Conservation (phyloP, 2,329 filamentous ascomycete genomes). For the Xylaria sp. region DNA sequence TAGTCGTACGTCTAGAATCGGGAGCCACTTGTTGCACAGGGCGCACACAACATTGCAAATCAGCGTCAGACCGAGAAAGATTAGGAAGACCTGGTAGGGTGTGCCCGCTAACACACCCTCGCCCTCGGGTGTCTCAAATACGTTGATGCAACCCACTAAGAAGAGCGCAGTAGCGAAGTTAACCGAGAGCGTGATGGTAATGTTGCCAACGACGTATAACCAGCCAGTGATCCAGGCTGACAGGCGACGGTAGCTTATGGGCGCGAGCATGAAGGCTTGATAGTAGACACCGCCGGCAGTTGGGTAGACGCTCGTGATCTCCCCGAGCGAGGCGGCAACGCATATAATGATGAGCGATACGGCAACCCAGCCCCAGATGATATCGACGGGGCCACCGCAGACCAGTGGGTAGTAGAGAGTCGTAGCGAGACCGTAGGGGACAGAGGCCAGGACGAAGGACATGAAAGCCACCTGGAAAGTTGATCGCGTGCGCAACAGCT, state of each 20-base stretch:
- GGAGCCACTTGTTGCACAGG: conserved; percentile 74
- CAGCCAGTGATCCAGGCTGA: conserved; percentile 79
- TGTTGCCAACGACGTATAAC: conserved; percentile 82
- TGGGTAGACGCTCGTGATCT: conserved; percentile 80
- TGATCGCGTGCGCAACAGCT: conserved; percentile 72
- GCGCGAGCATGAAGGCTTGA: conserved; percentile 79
- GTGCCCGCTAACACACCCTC: conserved; percentile 59
- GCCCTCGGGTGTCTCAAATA: conserved; percentile 61
- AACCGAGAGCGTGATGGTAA: conserved; percentile 84
- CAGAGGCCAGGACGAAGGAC: conserved; percentile 80
- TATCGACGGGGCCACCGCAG: conserved; percentile 73
- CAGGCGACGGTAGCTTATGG: conserved; percentile 68
- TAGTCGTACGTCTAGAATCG: conserved; percentile 73
- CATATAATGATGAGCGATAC: conserved; percentile 77
- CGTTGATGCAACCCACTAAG: conserved; percentile 65
- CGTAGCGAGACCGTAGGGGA: conserved; percentile 78
- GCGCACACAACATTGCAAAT: conserved; percentile 73
- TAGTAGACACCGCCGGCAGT: conserved; percentile 85
- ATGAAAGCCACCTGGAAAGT: conserved; percentile 78
- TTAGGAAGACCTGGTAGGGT: conserved; percentile 74
- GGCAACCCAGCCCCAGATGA: conserved; percentile 78
- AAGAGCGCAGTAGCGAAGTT: conserved; percentile 81
- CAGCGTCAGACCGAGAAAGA: conserved; percentile 76
- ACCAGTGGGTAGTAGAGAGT: conserved; percentile 75
- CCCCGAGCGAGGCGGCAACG: conserved; percentile 75